Percentiles rank a stretch among this genome's conserved stretches.
Conservation (phyloP, 139 green algal genomes). For the Chlamydomonas urium region DNA sequence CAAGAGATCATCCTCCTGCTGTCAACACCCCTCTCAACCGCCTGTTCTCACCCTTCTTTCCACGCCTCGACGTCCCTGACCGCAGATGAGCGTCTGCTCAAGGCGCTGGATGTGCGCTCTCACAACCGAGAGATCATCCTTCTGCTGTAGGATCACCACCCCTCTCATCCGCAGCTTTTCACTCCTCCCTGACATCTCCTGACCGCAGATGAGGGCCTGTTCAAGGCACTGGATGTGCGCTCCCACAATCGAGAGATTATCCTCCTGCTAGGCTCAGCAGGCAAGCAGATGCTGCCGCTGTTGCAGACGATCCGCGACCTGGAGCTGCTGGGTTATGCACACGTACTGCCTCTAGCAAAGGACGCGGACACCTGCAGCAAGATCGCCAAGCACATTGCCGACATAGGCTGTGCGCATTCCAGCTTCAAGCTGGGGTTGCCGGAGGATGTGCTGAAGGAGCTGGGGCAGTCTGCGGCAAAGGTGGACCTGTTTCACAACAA, state of each 20-base stretch:
- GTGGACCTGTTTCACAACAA: slow-evolving; percentile 13
- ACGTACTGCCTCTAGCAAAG: slow-evolving; percentile 2
- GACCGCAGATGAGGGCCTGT: neutral
- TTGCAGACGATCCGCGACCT: slow-evolving; percentile 2
- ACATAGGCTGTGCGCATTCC: slow-evolving; percentile 4
- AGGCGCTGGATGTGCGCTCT: slow-evolving; percentile 1
- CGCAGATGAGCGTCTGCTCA: neutral
- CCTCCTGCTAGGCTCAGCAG: neutral
- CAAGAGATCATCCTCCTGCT: slow-evolving; percentile 9
- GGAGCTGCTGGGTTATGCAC: neutral
- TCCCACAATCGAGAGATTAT: slow-evolving; percentile 3
- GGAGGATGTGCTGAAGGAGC: neutral
- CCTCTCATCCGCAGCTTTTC: too few relatives aligned
- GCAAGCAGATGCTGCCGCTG: neutral
- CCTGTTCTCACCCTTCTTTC: too few relatives aligned
- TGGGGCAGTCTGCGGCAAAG: neutral
- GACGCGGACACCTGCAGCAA: neutral
- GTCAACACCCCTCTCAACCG: too few relatives aligned
- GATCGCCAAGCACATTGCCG: neutral
- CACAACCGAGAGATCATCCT: slow-evolving; percentile 5
- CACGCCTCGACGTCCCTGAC: too few relatives aligned
- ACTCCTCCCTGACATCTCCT: too few relatives aligned
- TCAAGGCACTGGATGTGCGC: slow-evolving; percentile 3
- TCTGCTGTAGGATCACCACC: too few relatives aligned
- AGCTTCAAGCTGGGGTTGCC: neutral